A percentile compares a stretch with the other conserved stretches of the same genome.
phyloP scores from a whole-genome alignment of 306 rosid genomes.

The Sindora glabra region DNA sequence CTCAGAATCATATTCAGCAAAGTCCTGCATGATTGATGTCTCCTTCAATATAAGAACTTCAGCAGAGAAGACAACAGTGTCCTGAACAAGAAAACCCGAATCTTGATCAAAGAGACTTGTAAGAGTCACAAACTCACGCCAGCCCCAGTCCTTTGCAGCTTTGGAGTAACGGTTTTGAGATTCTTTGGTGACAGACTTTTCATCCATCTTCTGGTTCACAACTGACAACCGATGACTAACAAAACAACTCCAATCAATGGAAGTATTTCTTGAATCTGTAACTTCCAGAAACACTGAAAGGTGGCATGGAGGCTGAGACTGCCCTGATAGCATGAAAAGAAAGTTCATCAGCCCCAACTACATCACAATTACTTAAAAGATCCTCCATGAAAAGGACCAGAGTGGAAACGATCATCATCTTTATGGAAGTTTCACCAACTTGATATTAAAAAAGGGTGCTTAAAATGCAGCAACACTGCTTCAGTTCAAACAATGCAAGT shows the following conservation, averaged over 20 bases:
- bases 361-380: constrained; percentile 6
- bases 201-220: constrained; percentile 86
- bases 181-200: constrained; percentile 95
- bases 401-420: too few species aligned
- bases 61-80: constrained; percentile 91
- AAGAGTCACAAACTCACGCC: constrained; percentile 99
- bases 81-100: constrained; percentile 95
- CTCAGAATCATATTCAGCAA: constrained; percentile 58
- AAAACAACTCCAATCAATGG: constrained; percentile 99
- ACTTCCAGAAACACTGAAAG: constrained; percentile 99
- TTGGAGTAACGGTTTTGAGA: constrained; percentile 99
- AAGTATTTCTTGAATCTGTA: constrained; percentile 91
- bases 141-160: constrained; percentile 99
- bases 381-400: constrained; percentile 9
- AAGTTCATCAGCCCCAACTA: constrained; percentile 36
- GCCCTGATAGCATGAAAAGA: constrained; percentile 71
- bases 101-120: constrained; percentile 99
- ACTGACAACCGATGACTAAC: constrained; percentile 95
- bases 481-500: constrained; percentile 9
- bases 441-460: constrained; percentile 2
- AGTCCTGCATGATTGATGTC: constrained; percentile 85
- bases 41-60: constrained; percentile 97
- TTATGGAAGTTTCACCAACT: too few species aligned
- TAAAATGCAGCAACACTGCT: constrained; percentile 6
- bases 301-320: constrained; percentile 99